Evolutionary conservation across 225 moss, liverwort and hornwort genomes (phyloP), one percentile per base, ranked within the genome.

Genomic region (Physcomitrellopsis africana): DNA sequence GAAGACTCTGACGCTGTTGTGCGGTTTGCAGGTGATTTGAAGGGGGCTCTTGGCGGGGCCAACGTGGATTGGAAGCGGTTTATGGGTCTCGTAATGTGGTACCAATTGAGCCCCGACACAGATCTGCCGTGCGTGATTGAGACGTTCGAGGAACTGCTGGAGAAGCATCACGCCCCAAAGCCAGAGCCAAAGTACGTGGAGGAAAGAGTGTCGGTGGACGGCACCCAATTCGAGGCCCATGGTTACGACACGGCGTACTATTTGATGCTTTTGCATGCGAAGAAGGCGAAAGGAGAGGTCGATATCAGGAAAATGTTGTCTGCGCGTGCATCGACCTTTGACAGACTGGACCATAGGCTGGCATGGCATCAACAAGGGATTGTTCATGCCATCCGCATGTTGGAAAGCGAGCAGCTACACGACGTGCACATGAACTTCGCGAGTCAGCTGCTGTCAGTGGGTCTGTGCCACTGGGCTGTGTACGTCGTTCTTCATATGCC

Each of bases 1-100:
- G 55, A 61, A n/a, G 41, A 20, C 75, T 24, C 24, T 72, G 18
- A 75, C 19, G 32, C 5, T 49, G 0, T 58, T 18, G 63, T 71
- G 42, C 3, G 8, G 54, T 87, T 89, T n/a, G 73, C 95, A 69
- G 99, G 99, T 72, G 92, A 99, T 75, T 55, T 99, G 32, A 83
- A 76, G 77, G 89, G 90, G 71, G 86, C 92, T 10, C 84, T 95
- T 29, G 74, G 76, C 24, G 89, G 89, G 41, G 72, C 72, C 6
- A 70, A 69, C 55, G 76, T 99, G 11, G 95, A 95, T 69, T 99
- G 99, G 99, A 99, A 95, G 73, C 90, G 95, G 11, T 95, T 93
- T 68, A 49, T 99, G 72, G 99, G 99, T 60, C 85, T 99, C 73
- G 76, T 99, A 11, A 99, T 99, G 99, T 99, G 99, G 99, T 99